These are phyloP conservation scores for Kalaharituber pfeilii DNA, from an alignment of 2,329 filamentous ascomycete species.

Conservation along the genomic window DNA sequence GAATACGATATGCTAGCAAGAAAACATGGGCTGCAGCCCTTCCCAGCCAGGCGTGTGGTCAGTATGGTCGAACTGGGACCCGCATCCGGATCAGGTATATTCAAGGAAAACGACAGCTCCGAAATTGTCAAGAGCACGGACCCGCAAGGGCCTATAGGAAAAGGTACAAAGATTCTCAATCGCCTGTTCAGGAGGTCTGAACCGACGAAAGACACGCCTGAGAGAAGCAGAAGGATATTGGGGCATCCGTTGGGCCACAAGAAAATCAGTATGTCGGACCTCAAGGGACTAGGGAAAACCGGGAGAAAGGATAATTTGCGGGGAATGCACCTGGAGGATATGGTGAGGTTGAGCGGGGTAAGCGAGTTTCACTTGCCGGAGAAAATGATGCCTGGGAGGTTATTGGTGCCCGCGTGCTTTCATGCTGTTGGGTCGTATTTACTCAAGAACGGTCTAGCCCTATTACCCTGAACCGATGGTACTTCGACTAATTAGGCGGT, in stretches of 20 bases:
- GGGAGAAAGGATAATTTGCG: slow-evolving; percentile 32
- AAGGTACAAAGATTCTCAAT: slow-evolving; percentile 14
- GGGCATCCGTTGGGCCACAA: slow-evolving; percentile 7
- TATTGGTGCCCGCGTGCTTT: slow-evolving; percentile 47
- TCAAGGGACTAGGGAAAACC: slow-evolving; percentile 15
- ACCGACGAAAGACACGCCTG: slow-evolving; percentile 15
- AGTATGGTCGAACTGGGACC: slow-evolving; percentile 10
- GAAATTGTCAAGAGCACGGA: background rate
- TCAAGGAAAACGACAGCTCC: background rate
- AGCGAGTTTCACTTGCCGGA: slow-evolving; percentile 43
- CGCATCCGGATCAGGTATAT: slow-evolving; percentile 15
- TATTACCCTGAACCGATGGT: background rate
- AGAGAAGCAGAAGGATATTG: background rate
- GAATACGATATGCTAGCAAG: slow-evolving; percentile 18
- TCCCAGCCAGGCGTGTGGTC: slow-evolving; percentile 14
- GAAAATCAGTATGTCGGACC: slow-evolving; percentile 13
- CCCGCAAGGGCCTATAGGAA: slow-evolving; percentile 2
- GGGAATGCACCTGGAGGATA: slow-evolving; percentile 37
- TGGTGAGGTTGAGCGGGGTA: slow-evolving; percentile 46
- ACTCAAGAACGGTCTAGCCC: slow-evolving; percentile 36
- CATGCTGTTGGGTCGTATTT: slow-evolving; percentile 49
- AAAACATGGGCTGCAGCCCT: slow-evolving; percentile 19
- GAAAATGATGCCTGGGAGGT: slow-evolving; percentile 39
- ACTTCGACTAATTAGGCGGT: background rate
- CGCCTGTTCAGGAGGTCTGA: slow-evolving; percentile 13